Evolutionary conservation across 768 basidiomycete species (phyloP), one percentile per base, ranked within the genome.

Genomic region (Tylopilus rubrobrunneus): DNA sequence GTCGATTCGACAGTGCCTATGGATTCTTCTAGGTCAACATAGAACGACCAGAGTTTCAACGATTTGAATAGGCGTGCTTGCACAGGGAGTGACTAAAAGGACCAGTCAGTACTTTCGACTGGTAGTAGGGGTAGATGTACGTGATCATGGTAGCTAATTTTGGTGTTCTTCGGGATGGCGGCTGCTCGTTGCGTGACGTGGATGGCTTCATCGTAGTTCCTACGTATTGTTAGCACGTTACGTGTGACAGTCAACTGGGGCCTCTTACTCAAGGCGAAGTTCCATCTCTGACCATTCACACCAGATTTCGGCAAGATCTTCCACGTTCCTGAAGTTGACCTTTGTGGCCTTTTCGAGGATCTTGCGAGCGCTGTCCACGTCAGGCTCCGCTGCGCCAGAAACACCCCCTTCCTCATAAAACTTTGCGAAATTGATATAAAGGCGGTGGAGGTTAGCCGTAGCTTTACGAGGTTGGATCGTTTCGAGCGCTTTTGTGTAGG

Each of bases 211-310:
- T 98, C 96, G 62, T 95, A 98, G 66, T 97, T 97, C 59, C 95
- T 98, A 64, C n/a, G 28, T 1, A 23, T 17, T 23, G 39, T 69
- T 7, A 68, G 62, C 28, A 50, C 14, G 14, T 44, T 52, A 8
- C 14, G 19, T 2, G 48, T 12, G 17, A 29, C 45, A 36, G 6
- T 40, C 28, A 27, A 57, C 17, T 41, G 14, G 31, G 4, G 6
- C 25, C 25, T 78, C 91, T 63, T 73, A 95, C 95, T 96, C 95
- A 47, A 94, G 87, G 41, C 96, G 84, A 47, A 98, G 78, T 68
- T 99, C 97, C 87, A 98, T 85, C 72, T 99, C 97, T 7, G 97
- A 85, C 96, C 97, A 98, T 73, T 98, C 97, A 64, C 95, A 98
- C 97, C 97, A 99, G 14, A 98, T 82, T 69, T 98, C 97, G 0